These are phyloP conservation scores for Blumeria hordei DNA, from an alignment of 2,329 filamentous ascomycete genomes.

Conservation along the genomic window DNA sequence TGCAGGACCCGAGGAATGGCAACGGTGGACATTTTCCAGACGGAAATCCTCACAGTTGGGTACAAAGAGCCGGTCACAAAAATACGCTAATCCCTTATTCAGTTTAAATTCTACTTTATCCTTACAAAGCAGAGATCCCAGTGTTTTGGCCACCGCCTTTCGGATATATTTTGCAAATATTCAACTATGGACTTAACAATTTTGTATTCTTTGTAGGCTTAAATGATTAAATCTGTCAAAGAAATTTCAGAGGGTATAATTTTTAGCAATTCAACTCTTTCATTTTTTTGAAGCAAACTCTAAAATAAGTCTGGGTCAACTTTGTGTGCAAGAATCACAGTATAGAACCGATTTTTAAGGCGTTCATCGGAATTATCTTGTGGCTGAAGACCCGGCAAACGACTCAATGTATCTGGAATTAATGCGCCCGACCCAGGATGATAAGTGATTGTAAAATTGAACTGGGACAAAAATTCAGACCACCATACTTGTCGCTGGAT, in stretches of 20 bases:
- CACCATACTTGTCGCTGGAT: neutral
- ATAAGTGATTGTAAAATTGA: neutral
- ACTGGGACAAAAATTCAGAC: neutral
- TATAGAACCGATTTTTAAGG: neutral
- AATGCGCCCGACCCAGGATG: neutral
- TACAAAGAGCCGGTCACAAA: neutral
- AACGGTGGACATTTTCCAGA: neutral
- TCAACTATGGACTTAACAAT: neutral
- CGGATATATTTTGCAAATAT: neutral
- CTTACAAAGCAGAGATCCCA: neutral
- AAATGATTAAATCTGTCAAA: neutral
- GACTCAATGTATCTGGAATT: neutral
- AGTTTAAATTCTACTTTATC: neutral
- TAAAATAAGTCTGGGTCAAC: neutral
- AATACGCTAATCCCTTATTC: neutral
- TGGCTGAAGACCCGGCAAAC: neutral
- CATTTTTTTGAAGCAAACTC: neutral
- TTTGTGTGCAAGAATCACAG: neutral
- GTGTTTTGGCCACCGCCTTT: neutral
- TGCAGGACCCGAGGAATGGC: neutral
- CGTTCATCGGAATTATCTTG: constrained; percentile 2
- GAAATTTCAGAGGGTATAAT: neutral
- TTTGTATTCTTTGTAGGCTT: neutral
- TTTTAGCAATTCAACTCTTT: neutral
- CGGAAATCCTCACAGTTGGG: neutral